phyloP scores from a whole-genome alignment of 2,329 filamentous ascomycete species.

The Diaporthe vexans region DNA sequence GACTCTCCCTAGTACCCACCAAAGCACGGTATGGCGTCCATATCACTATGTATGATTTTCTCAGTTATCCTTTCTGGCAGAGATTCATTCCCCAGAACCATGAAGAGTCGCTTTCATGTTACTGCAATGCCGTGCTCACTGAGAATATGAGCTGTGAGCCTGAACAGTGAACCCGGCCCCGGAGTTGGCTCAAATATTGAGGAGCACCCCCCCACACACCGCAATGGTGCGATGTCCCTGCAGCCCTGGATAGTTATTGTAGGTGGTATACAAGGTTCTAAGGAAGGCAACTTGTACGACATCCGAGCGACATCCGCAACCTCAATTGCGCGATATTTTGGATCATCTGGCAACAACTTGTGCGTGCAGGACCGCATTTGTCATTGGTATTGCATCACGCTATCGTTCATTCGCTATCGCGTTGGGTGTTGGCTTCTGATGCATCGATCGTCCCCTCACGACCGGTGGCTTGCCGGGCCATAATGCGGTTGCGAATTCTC shows the following conservation, averaged over 20 bases:
- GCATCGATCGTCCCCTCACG: slow-evolving; percentile 26
- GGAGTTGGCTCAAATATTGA: not conserved
- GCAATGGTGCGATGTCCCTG: not conserved
- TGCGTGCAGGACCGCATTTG: not conserved
- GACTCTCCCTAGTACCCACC: no score
- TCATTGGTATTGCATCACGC: slow-evolving; percentile 2
- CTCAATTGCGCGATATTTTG: not conserved
- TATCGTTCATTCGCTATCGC: slow-evolving; percentile 17
- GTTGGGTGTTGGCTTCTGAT: not conserved
- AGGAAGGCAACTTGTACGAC: slow-evolving; percentile 30
- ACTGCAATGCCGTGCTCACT: no score
- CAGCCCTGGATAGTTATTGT: not conserved
- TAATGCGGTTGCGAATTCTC: slow-evolving; percentile 35
- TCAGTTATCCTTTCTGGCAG: not conserved
- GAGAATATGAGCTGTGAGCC: no score
- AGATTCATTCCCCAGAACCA: no score
- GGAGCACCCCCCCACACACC: not conserved
- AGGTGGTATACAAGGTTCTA: not conserved
- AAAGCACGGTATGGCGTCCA: no score
- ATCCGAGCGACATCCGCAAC: slow-evolving; percentile 34
- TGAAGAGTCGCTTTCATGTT: no score
- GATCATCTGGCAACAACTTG: not conserved
- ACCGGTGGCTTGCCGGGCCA: not conserved
- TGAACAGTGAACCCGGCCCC: no score
- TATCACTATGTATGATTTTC: not conserved